Percentiles rank a stretch among this genome's conserved stretches.
These are phyloP conservation scores for Hypsizygus ulmarius DNA, from an alignment of 1,284 basidiomycete species.

Conservation along the genomic window DNA sequence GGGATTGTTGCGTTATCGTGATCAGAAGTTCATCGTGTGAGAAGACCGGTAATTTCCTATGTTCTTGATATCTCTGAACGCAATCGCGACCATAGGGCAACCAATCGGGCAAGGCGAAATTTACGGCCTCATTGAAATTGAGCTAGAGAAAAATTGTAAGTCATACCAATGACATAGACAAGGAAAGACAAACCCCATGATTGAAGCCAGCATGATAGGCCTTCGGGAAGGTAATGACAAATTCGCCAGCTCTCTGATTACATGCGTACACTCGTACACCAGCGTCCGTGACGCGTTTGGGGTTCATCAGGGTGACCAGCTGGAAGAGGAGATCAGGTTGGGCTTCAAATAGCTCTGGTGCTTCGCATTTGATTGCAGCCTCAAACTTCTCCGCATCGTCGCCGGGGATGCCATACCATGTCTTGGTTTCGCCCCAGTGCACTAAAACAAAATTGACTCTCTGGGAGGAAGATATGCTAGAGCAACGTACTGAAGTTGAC, in stretches of 20 bases:
- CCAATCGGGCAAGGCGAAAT: conserved; percentile 98
- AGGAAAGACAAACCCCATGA: conserved; percentile 73
- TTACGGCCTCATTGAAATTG: conserved; percentile 99
- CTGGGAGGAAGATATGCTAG: conserved; percentile 11
- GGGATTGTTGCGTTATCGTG: conserved; percentile 92
- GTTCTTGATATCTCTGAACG: conserved; percentile 84
- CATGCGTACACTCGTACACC: conserved; percentile 94
- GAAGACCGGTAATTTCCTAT: conserved; percentile 93
- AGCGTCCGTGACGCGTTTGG: conserved; percentile 79
- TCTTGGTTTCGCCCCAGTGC: conserved; percentile 99
- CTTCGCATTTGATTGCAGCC: conserved; percentile 91
- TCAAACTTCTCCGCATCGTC: conserved; percentile 95
- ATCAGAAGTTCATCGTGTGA: conserved; percentile 97
- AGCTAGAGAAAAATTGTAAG: conserved; percentile 49
- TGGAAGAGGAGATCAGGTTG: conserved; percentile 97
- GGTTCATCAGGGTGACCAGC: conserved; percentile 97
- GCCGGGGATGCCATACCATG: conserved; percentile 98
- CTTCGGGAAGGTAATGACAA: conserved; percentile 97
- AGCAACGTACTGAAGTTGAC: conserved; percentile 83
- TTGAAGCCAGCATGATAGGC: conserved; percentile 99
- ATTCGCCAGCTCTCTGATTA: conserved; percentile 97
- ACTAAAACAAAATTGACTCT: conserved; percentile 47
- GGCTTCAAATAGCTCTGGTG: conserved; percentile 98
- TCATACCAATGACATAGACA: conserved; percentile 15
- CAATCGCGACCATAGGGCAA: conserved; percentile 84